Conservation (phyloP, 129 eudicot genomes). For the Flaveria linearis region DNA sequence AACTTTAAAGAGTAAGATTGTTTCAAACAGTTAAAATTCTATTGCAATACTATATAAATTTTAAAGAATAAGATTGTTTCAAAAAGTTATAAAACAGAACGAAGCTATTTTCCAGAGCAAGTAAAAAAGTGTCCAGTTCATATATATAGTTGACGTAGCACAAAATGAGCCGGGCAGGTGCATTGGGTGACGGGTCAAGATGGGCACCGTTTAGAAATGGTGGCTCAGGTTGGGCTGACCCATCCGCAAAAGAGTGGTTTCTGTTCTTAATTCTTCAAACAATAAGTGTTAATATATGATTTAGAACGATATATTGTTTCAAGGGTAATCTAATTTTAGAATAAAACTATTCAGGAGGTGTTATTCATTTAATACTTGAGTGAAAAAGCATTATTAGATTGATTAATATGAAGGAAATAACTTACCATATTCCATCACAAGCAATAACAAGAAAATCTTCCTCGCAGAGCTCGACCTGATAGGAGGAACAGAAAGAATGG, state of each 20-base stretch:
- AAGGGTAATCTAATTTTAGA: not conserved
- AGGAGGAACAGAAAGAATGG: constrained; percentile 8
- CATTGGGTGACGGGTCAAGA: not conserved
- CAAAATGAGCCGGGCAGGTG: not conserved
- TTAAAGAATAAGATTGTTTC: not conserved
- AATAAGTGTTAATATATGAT: not conserved
- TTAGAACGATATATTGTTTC: not conserved
- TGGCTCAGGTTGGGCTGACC: constrained; percentile 3
- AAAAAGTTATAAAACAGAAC: no score
- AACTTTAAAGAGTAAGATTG: not conserved
- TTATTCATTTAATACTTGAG: not conserved
- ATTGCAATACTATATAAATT: not conserved
- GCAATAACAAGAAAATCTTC: constrained; percentile 86
- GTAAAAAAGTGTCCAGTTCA: not conserved
- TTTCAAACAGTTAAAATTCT: not conserved
- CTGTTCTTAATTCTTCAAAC: not conserved
- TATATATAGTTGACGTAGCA: not conserved
- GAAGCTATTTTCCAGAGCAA: not conserved
- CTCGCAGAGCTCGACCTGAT: constrained; percentile 71
- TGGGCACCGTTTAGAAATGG: not conserved
- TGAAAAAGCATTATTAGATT: not conserved
- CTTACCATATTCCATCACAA: constrained; percentile 96
- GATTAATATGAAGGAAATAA: constrained; percentile 1
- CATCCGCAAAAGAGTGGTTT: not conserved
- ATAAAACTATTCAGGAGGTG: not conserved